phyloP scores from a whole-genome alignment of 306 rosid species.

The Urtica urens region DNA sequence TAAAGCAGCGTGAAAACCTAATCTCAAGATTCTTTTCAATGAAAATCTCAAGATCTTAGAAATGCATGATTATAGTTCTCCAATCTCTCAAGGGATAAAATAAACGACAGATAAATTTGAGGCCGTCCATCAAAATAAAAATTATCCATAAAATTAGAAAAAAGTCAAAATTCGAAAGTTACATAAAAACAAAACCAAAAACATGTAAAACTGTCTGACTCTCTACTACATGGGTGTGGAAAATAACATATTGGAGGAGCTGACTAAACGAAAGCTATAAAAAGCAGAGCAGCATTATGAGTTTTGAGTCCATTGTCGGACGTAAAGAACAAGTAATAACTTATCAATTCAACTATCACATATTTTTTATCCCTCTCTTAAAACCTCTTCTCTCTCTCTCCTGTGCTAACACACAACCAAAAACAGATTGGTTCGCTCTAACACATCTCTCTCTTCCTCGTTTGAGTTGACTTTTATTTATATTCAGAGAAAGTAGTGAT shows the following conservation, averaged over 20 bases:
- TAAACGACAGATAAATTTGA: too few relatives aligned
- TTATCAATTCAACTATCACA: conserved; percentile 26
- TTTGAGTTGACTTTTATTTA: too few relatives aligned
- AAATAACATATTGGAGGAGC: conserved; percentile 8
- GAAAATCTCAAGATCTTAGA: too few relatives aligned
- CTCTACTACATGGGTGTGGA: conserved; percentile 10
- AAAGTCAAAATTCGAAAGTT: conserved; percentile 37
- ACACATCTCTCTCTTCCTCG: conserved; percentile 18
- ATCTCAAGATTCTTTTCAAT: too few relatives aligned
- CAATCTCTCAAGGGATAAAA: too few relatives aligned
- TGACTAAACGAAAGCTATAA: conserved; percentile 31
- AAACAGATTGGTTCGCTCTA: conserved; percentile 23
- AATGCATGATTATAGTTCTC: too few relatives aligned
- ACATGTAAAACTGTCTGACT: conserved; percentile 22
- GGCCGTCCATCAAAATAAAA: too few relatives aligned
- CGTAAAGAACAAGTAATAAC: conserved; percentile 43
- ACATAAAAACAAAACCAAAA: conserved; percentile 25
- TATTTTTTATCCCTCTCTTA: too few relatives aligned
- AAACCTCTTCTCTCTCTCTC: conserved; percentile 14
- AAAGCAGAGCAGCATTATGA: conserved; percentile 23
- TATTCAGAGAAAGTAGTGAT: conserved; percentile 38
- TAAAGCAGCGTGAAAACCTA: too few relatives aligned
- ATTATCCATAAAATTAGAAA: conserved; percentile 21
- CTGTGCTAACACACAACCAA: not conserved
- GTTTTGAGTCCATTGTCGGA: conserved; percentile 40